Conservation (phyloP, 2,329 filamentous ascomycete genomes). For the Arthrobotrys conoides region DNA sequence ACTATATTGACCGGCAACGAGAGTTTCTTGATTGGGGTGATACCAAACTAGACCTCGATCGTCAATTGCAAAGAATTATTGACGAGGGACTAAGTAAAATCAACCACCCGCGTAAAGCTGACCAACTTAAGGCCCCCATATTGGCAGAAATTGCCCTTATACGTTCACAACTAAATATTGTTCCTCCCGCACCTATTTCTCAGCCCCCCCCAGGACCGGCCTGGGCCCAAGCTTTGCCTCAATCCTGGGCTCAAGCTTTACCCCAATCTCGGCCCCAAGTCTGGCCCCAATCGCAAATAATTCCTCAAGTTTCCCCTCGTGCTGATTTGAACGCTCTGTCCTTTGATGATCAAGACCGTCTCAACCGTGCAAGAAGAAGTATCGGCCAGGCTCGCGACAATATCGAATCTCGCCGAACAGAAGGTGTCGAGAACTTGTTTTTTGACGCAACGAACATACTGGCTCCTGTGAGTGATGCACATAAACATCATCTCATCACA, state of each 20-base stretch:
- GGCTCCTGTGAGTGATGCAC: slow-evolving; percentile 18
- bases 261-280: too few relatives aligned
- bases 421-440: slow-evolving; percentile 43
- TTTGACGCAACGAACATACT: slow-evolving; percentile 36
- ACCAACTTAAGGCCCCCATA: slow-evolving; percentile 41
- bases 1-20: slow-evolving; percentile 39
- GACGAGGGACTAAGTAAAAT: slow-evolving; percentile 39
- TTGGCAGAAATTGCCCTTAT: slow-evolving; percentile 39
- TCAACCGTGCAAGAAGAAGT: slow-evolving; percentile 37
- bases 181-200: background rate
- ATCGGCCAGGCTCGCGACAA: slow-evolving; percentile 44
- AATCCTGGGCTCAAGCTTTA: too few relatives aligned
- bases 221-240: too few relatives aligned
- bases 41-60: slow-evolving; percentile 30
- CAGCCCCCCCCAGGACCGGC: background rate
- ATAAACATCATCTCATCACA: slow-evolving; percentile 22
- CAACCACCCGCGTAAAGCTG: slow-evolving; percentile 29
- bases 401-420: slow-evolving; percentile 42
- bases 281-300: too few relatives aligned
- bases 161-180: slow-evolving; percentile 32
- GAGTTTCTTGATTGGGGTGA: slow-evolving; percentile 26
- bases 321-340: slow-evolving; percentile 19
- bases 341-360: slow-evolving; percentile 35
- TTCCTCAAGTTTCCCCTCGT: background rate
- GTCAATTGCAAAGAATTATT: slow-evolving; percentile 35